Evolutionary conservation across 495 filamentous ascomycete genomes (phyloP).

Genomic region (Talaromyces borbonicus): DNA sequence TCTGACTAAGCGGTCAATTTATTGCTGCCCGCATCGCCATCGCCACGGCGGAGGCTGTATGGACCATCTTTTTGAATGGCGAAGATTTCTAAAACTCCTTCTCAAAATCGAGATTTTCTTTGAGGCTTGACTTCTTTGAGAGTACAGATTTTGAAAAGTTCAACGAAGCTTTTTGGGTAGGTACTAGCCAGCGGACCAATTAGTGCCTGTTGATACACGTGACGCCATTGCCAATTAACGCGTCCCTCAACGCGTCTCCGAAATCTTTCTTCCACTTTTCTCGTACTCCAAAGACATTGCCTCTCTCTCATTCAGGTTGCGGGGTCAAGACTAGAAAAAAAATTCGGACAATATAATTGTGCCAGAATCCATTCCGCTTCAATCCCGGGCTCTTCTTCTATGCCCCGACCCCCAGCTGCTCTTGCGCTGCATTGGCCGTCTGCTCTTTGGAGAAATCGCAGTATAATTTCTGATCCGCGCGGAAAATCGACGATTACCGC

Average conservation of each 20-base stretch:
- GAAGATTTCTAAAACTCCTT: background rate
- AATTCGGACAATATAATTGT: background rate
- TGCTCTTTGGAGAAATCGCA: background rate
- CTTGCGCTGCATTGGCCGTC: slow-evolving; percentile 7
- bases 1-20: background rate
- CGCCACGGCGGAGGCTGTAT: too few relatives aligned
- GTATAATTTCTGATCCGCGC: background rate
- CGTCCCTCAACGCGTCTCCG: slow-evolving; percentile 4
- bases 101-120: background rate
- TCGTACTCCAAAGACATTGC: background rate
- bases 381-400: slow-evolving; percentile 13
- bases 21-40: slow-evolving; percentile 12
- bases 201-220: background rate
- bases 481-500: background rate
- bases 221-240: slow-evolving; percentile 7
- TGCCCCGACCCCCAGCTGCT: slow-evolving; percentile 16
- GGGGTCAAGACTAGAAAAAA: background rate
- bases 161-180: too few relatives aligned
- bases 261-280: background rate
- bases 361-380: background rate
- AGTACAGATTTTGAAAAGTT: background rate
- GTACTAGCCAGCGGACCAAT: too few relatives aligned
- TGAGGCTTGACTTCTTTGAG: background rate
- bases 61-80: background rate
- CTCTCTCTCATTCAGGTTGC: background rate